phyloP scores from a whole-genome alignment of 2,329 filamentous ascomycete genomes.

The Lanzia echinophila region DNA sequence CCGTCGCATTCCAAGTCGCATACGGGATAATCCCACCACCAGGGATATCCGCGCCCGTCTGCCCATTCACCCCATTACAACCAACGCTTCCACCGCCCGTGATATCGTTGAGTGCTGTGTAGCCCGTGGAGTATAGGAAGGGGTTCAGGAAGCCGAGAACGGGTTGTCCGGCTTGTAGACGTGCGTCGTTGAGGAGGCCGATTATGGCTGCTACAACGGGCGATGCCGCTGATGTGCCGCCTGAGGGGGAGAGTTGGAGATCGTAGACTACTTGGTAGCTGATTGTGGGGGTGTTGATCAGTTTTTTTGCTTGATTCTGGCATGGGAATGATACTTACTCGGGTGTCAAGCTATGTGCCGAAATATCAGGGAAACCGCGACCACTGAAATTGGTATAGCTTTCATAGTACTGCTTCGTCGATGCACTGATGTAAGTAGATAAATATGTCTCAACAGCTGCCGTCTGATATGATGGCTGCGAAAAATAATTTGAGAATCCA shows the following conservation, averaged over 20 bases:
- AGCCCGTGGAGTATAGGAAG: constrained; percentile 31
- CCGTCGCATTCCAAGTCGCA: constrained; percentile 24
- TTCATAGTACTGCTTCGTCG: constrained; percentile 39
- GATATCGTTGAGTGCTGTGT: constrained; percentile 34
- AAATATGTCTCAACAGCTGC: constrained; percentile 38
- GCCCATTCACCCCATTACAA: constrained; percentile 26
- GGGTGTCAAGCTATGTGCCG: constrained; percentile 29
- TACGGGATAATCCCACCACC: constrained; percentile 16
- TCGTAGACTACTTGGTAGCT: constrained; percentile 14
- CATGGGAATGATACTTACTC: constrained; percentile 6
- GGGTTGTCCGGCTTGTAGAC: constrained; percentile 42
- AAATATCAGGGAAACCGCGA: constrained; percentile 45
- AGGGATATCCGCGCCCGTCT: constrained; percentile 2
- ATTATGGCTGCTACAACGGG: constrained; percentile 52
- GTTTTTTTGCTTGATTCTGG: background rate
- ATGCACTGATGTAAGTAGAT: constrained; percentile 16
- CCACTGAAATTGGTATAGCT: constrained; percentile 39
- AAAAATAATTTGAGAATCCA: constrained; percentile 48
- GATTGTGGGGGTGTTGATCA: background rate
- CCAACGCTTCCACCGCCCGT: constrained; percentile 32
- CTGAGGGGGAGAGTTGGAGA: constrained; percentile 28
- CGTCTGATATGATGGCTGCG: constrained; percentile 40
- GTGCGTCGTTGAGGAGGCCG: constrained; percentile 54
- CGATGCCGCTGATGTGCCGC: constrained; percentile 46
- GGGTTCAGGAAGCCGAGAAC: constrained; percentile 37